phyloP scores from a whole-genome alignment of 495 filamentous ascomycete species.

The Xylaria intraflava region DNA sequence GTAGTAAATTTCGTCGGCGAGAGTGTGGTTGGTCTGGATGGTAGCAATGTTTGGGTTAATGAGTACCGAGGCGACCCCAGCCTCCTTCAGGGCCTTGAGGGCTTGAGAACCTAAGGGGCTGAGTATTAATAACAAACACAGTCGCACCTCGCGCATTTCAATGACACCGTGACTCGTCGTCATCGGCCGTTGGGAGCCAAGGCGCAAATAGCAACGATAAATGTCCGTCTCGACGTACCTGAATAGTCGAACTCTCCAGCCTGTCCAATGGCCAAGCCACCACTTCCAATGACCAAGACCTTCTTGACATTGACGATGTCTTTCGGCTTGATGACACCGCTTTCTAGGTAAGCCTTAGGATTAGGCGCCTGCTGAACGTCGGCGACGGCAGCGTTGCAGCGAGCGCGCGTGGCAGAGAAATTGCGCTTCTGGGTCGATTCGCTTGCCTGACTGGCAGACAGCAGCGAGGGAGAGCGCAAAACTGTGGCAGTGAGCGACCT shows the following conservation, averaged over 20 bases:
- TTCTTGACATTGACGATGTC: conserved; percentile 90
- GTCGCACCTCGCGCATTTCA: neutral
- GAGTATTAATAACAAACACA: conserved; percentile 7
- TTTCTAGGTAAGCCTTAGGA: conserved; percentile 80
- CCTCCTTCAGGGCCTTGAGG: conserved; percentile 94
- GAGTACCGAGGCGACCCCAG: conserved; percentile 88
- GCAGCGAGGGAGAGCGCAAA: conserved; percentile 26
- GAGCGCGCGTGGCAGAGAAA: conserved; percentile 31
- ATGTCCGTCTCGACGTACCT: conserved; percentile 44
- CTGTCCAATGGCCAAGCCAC: conserved; percentile 95
- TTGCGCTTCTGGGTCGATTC: conserved; percentile 32
- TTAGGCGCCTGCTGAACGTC: conserved; percentile 61
- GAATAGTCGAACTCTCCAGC: conserved; percentile 99
- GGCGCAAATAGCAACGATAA: neutral
- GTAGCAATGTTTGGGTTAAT: conserved; percentile 99
- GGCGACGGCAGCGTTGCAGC: conserved; percentile 22
- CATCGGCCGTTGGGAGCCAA: neutral
- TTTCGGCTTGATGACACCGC: conserved; percentile 69
- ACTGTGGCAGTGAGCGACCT: conserved; percentile 31
- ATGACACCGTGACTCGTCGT: conserved; percentile 27
- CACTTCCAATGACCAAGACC: conserved; percentile 93
- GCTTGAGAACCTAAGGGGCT: conserved; percentile 72
- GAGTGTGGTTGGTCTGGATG: conserved; percentile 91
- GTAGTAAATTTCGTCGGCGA: conserved; percentile 98
- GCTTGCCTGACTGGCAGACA: conserved; percentile 21